Percentiles rank a stretch among this genome's conserved stretches.
phyloP scores from a whole-genome alignment of 2,329 filamentous ascomycete genomes.

The Pseudocercospora cruenta region DNA sequence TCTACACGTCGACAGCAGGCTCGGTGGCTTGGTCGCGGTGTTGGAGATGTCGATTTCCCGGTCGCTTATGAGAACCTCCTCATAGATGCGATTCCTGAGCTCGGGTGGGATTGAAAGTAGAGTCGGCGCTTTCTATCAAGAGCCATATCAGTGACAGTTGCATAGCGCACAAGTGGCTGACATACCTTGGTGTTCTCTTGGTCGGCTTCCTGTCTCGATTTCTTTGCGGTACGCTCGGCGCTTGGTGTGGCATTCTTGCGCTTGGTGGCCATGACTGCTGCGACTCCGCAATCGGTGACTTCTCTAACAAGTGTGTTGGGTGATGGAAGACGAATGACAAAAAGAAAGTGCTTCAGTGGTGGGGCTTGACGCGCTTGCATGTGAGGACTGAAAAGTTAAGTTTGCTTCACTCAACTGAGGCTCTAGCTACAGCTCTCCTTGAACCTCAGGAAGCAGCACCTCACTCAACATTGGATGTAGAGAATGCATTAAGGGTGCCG shows the following conservation, averaged over 20 bases:
- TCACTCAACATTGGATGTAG: too few species aligned
- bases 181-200: background rate
- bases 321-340: too few species aligned
- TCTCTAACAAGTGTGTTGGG: too few species aligned
- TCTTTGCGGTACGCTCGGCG: background rate
- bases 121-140: too few species aligned
- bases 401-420: background rate
- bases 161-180: background rate
- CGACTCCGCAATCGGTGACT: too few species aligned
- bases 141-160: background rate
- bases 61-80: background rate
- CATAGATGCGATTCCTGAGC: conserved; percentile 4
- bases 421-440: background rate
- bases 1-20: background rate
- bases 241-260: background rate
- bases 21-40: background rate
- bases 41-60: background rate
- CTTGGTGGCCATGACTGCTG: background rate
- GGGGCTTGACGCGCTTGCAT: background rate
- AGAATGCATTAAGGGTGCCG: too few species aligned
- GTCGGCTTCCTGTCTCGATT: background rate
- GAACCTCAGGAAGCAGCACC: background rate
- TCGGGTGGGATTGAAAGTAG: background rate
- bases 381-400: background rate
- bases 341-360: too few species aligned